Evolutionary conservation across 1,284 basidiomycete genomes (phyloP).

Genomic region (Pterulicium gracile): DNA sequence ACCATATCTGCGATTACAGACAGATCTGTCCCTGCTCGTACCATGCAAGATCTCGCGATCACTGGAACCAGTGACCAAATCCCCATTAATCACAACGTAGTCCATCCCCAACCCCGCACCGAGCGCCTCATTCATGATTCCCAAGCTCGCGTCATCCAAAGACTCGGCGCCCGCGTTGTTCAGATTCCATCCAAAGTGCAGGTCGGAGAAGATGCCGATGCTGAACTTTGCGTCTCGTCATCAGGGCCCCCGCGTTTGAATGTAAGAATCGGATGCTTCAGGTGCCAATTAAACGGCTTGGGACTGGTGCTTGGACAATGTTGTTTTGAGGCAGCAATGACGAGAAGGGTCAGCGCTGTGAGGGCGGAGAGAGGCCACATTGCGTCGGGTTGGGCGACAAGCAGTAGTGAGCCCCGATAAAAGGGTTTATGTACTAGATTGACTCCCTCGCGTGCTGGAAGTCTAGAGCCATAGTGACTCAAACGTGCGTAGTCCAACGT

Average conservation of each 20-base stretch:
- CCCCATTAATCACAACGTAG: conserved; percentile 26
- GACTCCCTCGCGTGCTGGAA: too few species aligned
- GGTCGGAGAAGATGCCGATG: conserved; percentile 26
- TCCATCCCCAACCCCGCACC: conserved; percentile 23
- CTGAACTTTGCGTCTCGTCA: conserved; percentile 25
- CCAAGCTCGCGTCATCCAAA: conserved; percentile 26
- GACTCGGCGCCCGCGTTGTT: conserved; percentile 27
- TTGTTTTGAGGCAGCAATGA: too few species aligned
- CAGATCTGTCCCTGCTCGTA: too few species aligned
- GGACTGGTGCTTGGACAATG: too few species aligned
- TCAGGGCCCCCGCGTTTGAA: conserved; percentile 24
- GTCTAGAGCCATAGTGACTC: too few species aligned
- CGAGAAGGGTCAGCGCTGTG: too few species aligned
- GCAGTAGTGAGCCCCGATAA: too few species aligned
- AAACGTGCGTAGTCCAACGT: too few species aligned
- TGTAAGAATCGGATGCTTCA: conserved; percentile 32
- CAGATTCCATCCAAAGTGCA: conserved; percentile 29
- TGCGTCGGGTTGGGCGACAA: too few species aligned
- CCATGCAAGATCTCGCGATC: conserved; percentile 3
- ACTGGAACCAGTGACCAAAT: conserved; percentile 25
- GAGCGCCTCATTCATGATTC: conserved; percentile 21
- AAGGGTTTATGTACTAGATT: too few species aligned
- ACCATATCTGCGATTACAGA: too few species aligned
- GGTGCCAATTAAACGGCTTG: conserved; percentile 31
- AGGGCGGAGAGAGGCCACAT: too few species aligned